Conservation (phyloP, 768 basidiomycete species). For the Infundibulicybe gibba region DNA sequence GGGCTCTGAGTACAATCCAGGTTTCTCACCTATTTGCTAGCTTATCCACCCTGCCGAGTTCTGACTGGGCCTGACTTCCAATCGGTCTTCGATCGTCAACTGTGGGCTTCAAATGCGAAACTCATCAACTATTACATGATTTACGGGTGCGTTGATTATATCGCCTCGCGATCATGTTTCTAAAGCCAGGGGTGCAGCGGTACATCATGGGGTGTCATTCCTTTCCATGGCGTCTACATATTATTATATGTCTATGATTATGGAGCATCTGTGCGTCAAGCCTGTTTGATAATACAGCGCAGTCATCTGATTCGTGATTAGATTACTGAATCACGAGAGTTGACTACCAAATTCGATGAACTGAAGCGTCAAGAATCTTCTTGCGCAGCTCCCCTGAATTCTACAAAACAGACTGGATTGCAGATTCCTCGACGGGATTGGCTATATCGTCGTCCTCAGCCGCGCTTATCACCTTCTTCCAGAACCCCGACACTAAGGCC, state of each 20-base stretch:
- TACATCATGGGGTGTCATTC: slow-evolving; percentile 81
- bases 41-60: slow-evolving; percentile 59
- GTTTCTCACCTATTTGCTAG: slow-evolving; percentile 29
- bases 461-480: slow-evolving; percentile 58
- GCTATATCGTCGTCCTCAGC: slow-evolving; percentile 34
- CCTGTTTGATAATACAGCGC: neutral
- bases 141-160: slow-evolving; percentile 45
- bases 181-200: slow-evolving; percentile 45
- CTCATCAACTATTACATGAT: slow-evolving; percentile 85
- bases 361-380: slow-evolving; percentile 77
- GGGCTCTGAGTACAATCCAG: neutral
- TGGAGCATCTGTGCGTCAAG: slow-evolving; percentile 47
- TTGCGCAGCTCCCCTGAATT: slow-evolving; percentile 76
- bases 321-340: slow-evolving; percentile 65
- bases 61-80: slow-evolving; percentile 74
- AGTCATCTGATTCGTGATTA: slow-evolving; percentile 10
- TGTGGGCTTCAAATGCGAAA: slow-evolving; percentile 82
- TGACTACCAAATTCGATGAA: slow-evolving; percentile 71
- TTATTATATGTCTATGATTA: slow-evolving; percentile 93
- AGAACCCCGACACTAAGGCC: slow-evolving; percentile 63
- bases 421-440: slow-evolving; percentile 52
- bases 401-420: slow-evolving; percentile 75
- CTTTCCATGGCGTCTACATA: slow-evolving; percentile 73
- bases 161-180: neutral
- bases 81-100: slow-evolving; percentile 73